Evolutionary conservation across 2,329 filamentous ascomycete genomes (phyloP), one percentile per base, ranked within the genome.

Genomic region (Neurospora sp.): DNA sequence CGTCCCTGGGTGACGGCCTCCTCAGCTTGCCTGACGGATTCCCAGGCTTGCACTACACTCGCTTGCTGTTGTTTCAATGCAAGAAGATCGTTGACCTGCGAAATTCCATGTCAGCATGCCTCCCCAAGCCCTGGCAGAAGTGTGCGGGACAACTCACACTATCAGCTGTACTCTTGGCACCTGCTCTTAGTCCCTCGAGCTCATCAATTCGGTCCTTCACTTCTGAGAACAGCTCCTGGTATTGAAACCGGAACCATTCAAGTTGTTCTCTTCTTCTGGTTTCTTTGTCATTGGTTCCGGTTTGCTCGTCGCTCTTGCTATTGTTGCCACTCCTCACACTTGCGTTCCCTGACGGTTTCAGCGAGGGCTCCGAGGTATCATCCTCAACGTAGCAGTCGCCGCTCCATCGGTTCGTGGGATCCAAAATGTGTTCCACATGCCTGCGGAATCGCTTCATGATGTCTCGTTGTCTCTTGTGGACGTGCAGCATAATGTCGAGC

Each of bases 51-150:
- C 4, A 83, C 77, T 0, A 84, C 79, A 46, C 80, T 79, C 0
- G 82, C 81, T 70, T 84, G 82, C 70, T 84, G 82, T 41, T 83
- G 82, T 69, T 84, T 84, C 33, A 84, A 75, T 0, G 75, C 77
- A 1, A 83, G 74, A 1, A 84, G 75, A 65, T 81, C 79, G 46
- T 80, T 78, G 57, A 83, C 73, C 78, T 81, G 67, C 6, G 19
- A 8, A 15, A 0, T 2, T 6, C 2, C n/a, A 23, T 11, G 19
- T 43, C 28, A 67, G 40, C 4, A 36, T 28, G 46, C 1, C 46
- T 17, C 0, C 12, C 10, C 1, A 2, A 46, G 1, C 2, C 8
- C 0, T 19, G 41, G 41, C 17, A 43, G 5, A 19, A 4, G 41
- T 4, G 1, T n/a, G 17, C 17, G 41, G 2, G 17, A 39, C 1